Evolutionary conservation across 768 basidiomycete species (phyloP).

Genomic region (Kwoniella sp.): DNA sequence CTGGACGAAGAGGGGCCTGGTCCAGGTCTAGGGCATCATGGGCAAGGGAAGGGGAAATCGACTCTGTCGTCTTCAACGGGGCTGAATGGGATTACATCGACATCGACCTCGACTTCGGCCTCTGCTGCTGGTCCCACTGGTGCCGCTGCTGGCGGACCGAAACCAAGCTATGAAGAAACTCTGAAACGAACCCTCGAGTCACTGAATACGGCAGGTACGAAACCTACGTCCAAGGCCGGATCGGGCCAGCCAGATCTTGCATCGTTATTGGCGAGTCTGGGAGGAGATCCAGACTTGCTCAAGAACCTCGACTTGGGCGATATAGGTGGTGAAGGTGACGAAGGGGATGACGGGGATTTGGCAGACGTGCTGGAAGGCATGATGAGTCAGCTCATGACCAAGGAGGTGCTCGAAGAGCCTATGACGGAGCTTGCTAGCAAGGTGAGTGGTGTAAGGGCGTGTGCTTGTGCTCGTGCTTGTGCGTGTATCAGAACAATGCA

Average conservation of each 20-base stretch:
- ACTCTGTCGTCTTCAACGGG: not conserved
- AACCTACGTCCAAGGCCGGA: conserved; percentile 6
- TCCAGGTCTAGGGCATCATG: not conserved
- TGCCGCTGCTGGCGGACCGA: not conserved
- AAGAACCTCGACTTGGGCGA: conserved; percentile 24
- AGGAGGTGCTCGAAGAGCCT: conserved; percentile 56
- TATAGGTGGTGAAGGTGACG: conserved; percentile 23
- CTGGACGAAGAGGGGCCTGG: conserved; percentile 25
- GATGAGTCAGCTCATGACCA: conserved; percentile 57
- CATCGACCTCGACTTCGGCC: not conserved
- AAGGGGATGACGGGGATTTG: conserved; percentile 41
- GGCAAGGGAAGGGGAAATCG: not conserved
- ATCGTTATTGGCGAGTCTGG: conserved; percentile 33
- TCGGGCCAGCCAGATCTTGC: conserved; percentile 34
- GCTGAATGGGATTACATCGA: not conserved
- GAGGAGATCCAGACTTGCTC: conserved; percentile 32
- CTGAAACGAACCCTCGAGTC: conserved; percentile 39
- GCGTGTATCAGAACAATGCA: no score
- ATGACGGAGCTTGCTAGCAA: conserved; percentile 54
- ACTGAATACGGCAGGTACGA: conserved; percentile 26
- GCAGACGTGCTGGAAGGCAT: conserved; percentile 56
- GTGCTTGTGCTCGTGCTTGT: no score
- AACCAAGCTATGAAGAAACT: conserved; percentile 40
- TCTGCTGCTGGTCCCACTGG: not conserved
- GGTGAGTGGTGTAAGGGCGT: conserved; percentile 30